A percentile compares a stretch with the other conserved stretches of the same genome.
These are phyloP conservation scores for Lepidium africanum DNA, from an alignment of 345 rosid species.

Conservation along the genomic window DNA sequence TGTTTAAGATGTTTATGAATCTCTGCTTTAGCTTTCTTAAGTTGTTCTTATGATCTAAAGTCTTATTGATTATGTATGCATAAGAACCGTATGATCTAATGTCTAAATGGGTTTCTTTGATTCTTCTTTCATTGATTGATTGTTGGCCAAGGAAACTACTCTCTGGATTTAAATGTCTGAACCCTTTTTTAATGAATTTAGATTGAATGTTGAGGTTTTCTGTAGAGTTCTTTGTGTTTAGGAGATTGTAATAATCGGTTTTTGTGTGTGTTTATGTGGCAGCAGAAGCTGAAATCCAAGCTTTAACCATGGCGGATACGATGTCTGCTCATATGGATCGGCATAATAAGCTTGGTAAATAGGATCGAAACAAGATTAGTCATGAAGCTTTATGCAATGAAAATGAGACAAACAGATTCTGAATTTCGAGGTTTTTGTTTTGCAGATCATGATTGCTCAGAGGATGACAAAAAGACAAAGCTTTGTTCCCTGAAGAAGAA, in stretches of 20 bases:
- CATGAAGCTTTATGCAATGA: not conserved
- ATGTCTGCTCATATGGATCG: conserved; percentile 41
- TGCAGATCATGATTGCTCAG: conserved; percentile 37
- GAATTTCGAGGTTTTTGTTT: not conserved
- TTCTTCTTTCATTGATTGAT: conserved; percentile 7
- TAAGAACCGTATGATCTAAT: not conserved
- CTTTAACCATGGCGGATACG: conserved; percentile 39
- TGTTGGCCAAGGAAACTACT: conserved; percentile 16
- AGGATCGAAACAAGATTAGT: not conserved
- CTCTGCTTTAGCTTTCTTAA: not conserved
- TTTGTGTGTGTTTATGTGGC: conserved; percentile 9
- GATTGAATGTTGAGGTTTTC: not conserved
- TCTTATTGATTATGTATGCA: not conserved
- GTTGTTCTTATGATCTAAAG: not conserved
- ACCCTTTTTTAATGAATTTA: not conserved
- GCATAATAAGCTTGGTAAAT: conserved; percentile 36
- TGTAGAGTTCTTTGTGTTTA: not conserved
- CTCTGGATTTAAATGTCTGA: not conserved
- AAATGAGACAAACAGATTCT: not conserved
- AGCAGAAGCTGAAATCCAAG: conserved; percentile 8
- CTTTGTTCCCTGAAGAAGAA: conserved; percentile 70
- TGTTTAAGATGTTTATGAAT: not conserved
- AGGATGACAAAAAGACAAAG: conserved; percentile 69
- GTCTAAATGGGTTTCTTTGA: not conserved
- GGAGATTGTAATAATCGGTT: not conserved